A percentile compares a stretch with the other conserved stretches of the same genome.
phyloP scores from a whole-genome alignment of 371 early-diverging fungal genomes.

The Mucor lusitanicus region DNA sequence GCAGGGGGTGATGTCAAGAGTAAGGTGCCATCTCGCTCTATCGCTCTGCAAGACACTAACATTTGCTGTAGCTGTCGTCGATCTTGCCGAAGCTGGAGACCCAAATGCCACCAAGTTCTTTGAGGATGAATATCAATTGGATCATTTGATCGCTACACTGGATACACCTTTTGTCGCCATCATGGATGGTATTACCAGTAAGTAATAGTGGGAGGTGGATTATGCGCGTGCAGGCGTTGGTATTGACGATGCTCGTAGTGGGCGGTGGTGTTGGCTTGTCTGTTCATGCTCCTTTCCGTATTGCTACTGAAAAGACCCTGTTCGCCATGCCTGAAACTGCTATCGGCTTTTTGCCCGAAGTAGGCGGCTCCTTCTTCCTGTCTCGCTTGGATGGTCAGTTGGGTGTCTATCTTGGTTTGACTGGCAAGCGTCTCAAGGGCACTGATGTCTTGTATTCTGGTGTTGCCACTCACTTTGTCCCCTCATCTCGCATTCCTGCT shows the following conservation, averaged over 20 bases:
- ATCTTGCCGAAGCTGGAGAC: conserved; percentile 44
- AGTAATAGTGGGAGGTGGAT: conserved; percentile 15
- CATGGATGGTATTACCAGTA: conserved; percentile 93
- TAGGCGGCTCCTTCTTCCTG: conserved; percentile 94
- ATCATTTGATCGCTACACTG: conserved; percentile 89
- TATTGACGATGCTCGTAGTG: conserved; percentile 55
- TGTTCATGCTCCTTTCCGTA: conserved; percentile 94
- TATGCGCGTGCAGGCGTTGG: neutral
- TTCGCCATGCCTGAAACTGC: conserved; percentile 96
- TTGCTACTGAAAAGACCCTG: conserved; percentile 92
- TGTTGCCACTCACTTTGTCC: conserved; percentile 95
- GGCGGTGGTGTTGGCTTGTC: conserved; percentile 97
- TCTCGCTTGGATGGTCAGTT: conserved; percentile 92
- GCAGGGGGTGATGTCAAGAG: conserved; percentile 96
- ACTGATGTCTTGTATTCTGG: conserved; percentile 87
- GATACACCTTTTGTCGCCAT: conserved; percentile 87
- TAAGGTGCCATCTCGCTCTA: conserved; percentile 24
- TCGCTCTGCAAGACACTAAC: neutral
- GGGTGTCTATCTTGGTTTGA: conserved; percentile 92
- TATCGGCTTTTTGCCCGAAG: conserved; percentile 97
- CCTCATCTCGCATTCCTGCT: conserved; percentile 80
- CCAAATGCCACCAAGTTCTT: conserved; percentile 79
- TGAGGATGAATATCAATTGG: conserved; percentile 89
- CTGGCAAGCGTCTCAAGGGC: conserved; percentile 83
- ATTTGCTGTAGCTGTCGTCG: conserved; percentile 39